Base-by-base conservation (phyloP, 192 early-diverging fungal genomes). In the Entrophospora sp. region DNA sequence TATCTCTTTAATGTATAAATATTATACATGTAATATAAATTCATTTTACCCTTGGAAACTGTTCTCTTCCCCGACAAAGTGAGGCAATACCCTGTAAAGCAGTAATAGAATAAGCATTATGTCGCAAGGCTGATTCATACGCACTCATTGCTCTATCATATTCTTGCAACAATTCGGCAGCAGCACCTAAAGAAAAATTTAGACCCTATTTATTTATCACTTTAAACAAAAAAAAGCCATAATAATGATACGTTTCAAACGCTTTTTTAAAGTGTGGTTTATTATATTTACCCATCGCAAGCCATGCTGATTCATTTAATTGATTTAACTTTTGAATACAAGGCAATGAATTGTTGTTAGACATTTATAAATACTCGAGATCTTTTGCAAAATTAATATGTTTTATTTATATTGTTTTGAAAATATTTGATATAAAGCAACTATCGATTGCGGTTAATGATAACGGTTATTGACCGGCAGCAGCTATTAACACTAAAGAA, bases 51-150 rank as follows among this genome's bases (percentile, higher is more conserved):
- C 77, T 86, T 40, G 81, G 74, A 79, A 90, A 95, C 65, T 93
- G 86, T 67, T 95, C 93, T 20, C 86, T 80, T 44, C 83, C 72
- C 70, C 91, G 79, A 72, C 89, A 95, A 13, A 97, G 79, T 32
- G 88, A 83, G 14, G 92, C 94, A 32, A 90, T 87, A 60, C 83
- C 84, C 27, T 85, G 88, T 18, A 97, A 74, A 3, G 93, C 92
- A 37, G 74, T 67, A 37, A 91, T 77, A 13, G 92, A 94, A 71
- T 93, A 89, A n/a, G 93, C 89, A 74, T 97, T 96, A 68, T 99
- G 91, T 40, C 92, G 81, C 20, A 99, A 83, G 4, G 92, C 94
- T 10, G 81, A 76, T 69, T 97, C 94, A 69, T 95, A 99, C 5
- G 89, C 85, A 22, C 72, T 76, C 60, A 93, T 79, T 2, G 96